Conservation (phyloP, 2,329 filamentous ascomycete genomes). For the Emericellopsis cladophorae region DNA sequence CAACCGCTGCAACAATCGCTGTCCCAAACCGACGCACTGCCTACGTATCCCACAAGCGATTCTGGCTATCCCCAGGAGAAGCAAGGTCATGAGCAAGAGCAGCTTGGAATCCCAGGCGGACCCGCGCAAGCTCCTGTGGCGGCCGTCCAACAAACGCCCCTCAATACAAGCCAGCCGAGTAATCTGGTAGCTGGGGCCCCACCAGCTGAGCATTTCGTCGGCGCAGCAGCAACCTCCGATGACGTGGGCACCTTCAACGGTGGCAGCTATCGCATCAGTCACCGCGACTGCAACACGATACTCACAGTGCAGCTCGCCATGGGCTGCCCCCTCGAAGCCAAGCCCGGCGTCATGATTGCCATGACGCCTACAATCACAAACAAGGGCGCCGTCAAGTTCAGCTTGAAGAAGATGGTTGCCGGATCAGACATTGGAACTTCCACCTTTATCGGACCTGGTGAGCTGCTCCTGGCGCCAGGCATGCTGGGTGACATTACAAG, state of each 20-base stretch:
- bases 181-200: conserved; percentile 25
- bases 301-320: conserved; percentile 82
- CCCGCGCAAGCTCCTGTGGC: conserved; percentile 6
- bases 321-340: conserved; percentile 70
- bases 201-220: conserved; percentile 45
- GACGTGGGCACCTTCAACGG: conserved; percentile 97
- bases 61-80: conserved; percentile 17
- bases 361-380: conserved; percentile 86
- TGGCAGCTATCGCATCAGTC: conserved; percentile 84
- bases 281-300: conserved; percentile 82
- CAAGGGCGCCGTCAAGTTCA: conserved; percentile 73
- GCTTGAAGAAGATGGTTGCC: conserved; percentile 78
- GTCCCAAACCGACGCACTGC: conserved; percentile 15
- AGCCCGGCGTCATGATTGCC: conserved; percentile 83
- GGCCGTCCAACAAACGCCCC: conserved; percentile 9
- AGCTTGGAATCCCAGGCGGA: conserved; percentile 6
- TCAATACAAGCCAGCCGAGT: conserved; percentile 6
- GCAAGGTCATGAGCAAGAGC: conserved; percentile 11
- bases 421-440: conserved; percentile 71
- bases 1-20: conserved; percentile 2
- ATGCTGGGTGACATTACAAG: conserved; percentile 77
- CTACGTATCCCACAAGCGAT: conserved; percentile 9
- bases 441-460: conserved; percentile 78
- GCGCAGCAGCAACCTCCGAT: conserved; percentile 48
- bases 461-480: conserved; percentile 71